Evolutionary conservation across 1,284 basidiomycete genomes (phyloP).

Genomic region (Apiotrichum domesticum): DNA sequence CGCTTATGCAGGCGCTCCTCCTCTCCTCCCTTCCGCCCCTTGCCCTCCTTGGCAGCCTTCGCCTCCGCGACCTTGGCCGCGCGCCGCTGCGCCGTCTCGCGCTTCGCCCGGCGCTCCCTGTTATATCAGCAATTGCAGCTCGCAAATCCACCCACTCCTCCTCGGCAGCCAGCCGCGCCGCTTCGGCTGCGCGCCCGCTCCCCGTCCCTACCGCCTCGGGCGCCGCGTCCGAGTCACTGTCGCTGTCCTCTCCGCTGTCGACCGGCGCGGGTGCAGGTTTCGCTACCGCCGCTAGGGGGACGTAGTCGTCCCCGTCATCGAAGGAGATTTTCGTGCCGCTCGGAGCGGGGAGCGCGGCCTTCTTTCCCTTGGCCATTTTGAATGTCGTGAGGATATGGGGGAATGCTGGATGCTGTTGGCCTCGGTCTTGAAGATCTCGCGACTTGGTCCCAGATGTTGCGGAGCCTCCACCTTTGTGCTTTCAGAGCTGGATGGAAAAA

Average conservation of each 20-base stretch:
- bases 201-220: slow-evolving; percentile 33
- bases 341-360: slow-evolving; percentile 17
- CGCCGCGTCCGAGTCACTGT: slow-evolving; percentile 25
- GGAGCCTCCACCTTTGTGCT: too few relatives aligned
- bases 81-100: slow-evolving; percentile 20
- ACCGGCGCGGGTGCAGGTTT: neutral
- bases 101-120: slow-evolving; percentile 4
- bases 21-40: slow-evolving; percentile 14
- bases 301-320: slow-evolving; percentile 14
- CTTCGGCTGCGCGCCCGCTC: slow-evolving; percentile 4
- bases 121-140: neutral
- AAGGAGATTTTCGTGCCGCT: slow-evolving; percentile 30
- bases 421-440: too few relatives aligned
- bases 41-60: slow-evolving; percentile 10
- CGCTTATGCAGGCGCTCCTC: slow-evolving; percentile 11
- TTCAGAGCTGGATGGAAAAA: too few relatives aligned
- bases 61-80: slow-evolving; percentile 21
- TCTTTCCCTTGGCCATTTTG: slow-evolving; percentile 11
- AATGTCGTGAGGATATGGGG: neutral
- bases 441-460: too few relatives aligned
- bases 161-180: slow-evolving; percentile 4
- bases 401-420: too few relatives aligned
- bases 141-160: slow-evolving; percentile 15
- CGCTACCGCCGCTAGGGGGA: neutral
- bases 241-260: slow-evolving; percentile 11